A percentile compares a stretch with the other conserved stretches of the same genome.
phyloP scores from a whole-genome alignment of 2,329 filamentous ascomycete species.

The Claviceps sp. region DNA sequence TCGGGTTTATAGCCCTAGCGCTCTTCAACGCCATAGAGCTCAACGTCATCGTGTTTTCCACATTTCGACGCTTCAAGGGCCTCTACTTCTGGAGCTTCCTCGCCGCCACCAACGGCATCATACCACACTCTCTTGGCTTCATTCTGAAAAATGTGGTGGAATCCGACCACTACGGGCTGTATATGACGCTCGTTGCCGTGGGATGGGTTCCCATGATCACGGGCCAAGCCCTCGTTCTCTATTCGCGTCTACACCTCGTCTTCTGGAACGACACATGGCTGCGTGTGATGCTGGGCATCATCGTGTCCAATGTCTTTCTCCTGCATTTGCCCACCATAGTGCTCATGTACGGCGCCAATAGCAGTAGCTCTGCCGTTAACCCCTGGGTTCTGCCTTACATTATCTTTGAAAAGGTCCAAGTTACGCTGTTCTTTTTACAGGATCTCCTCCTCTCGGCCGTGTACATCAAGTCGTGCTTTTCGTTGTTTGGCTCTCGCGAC shows the following conservation, averaged over 20 bases:
- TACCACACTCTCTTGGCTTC: conserved; percentile 29
- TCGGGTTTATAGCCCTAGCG: conserved; percentile 5
- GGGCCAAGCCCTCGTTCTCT: conserved; percentile 46
- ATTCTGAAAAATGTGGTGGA: conserved; percentile 24
- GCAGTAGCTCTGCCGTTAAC: conserved; percentile 9
- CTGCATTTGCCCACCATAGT: conserved; percentile 42
- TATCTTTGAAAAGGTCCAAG: conserved; percentile 37
- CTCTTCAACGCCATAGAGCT: conserved; percentile 20
- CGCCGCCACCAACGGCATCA: conserved; percentile 18
- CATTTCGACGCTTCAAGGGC: conserved; percentile 17
- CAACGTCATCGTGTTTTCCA: conserved; percentile 16
- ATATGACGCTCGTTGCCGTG: conserved; percentile 11
- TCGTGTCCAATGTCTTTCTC: conserved; percentile 38
- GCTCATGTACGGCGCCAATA: conserved; percentile 37
- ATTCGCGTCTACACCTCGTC: conserved; percentile 47
- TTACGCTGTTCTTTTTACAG: conserved; percentile 40
- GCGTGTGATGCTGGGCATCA: conserved; percentile 38
- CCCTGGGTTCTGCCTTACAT: conserved; percentile 18
- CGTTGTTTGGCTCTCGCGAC: conserved; percentile 28
- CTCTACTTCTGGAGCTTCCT: conserved; percentile 27
- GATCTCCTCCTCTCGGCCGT: conserved; percentile 36
- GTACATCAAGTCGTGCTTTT: conserved; percentile 37
- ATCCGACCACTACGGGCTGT: conserved; percentile 5
- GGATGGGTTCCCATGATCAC: conserved; percentile 36
- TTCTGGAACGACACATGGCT: conserved; percentile 34